phyloP scores from a whole-genome alignment of 179 eudicot genomes.

The Amaranthus tricolor region DNA sequence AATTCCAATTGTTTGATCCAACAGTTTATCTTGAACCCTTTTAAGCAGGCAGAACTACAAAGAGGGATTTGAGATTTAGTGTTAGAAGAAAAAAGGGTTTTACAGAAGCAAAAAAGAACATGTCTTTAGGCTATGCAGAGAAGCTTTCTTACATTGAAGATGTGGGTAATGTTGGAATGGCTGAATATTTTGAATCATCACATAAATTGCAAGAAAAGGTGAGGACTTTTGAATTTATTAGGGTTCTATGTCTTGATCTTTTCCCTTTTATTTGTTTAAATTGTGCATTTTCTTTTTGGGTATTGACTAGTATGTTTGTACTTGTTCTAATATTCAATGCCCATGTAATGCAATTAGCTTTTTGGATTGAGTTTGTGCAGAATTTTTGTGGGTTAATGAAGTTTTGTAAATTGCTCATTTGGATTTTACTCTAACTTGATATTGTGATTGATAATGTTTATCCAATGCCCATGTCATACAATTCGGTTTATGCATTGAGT shows the following conservation, averaged over 20 bases:
- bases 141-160: conserved; percentile 93
- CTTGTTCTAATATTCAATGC: conserved; percentile 28
- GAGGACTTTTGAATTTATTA: conserved; percentile 13
- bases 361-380: conserved; percentile 12
- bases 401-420: conserved; percentile 9
- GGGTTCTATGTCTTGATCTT: conserved; percentile 6
- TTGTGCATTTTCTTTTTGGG: conserved; percentile 7
- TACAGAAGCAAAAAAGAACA: conserved; percentile 21
- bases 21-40: neutral
- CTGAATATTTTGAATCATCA: conserved; percentile 77
- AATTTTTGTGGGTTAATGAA: neutral
- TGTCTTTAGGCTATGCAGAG: conserved; percentile 98
- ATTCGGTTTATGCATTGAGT: conserved; percentile 25
- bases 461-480: conserved; percentile 19
- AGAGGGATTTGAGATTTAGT: conserved; percentile 6
- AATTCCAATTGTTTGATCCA: conserved; percentile 2
- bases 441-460: conserved; percentile 13
- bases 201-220: conserved; percentile 70
- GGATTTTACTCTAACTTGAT: neutral
- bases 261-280: conserved; percentile 9
- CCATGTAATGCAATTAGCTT: conserved; percentile 28
- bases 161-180: conserved; percentile 97
- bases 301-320: conserved; percentile 8
- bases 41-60: neutral
- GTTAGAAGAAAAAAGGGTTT: conserved; percentile 1